Conservation (phyloP, 1,284 basidiomycete species). For the Naganishia sp. region DNA sequence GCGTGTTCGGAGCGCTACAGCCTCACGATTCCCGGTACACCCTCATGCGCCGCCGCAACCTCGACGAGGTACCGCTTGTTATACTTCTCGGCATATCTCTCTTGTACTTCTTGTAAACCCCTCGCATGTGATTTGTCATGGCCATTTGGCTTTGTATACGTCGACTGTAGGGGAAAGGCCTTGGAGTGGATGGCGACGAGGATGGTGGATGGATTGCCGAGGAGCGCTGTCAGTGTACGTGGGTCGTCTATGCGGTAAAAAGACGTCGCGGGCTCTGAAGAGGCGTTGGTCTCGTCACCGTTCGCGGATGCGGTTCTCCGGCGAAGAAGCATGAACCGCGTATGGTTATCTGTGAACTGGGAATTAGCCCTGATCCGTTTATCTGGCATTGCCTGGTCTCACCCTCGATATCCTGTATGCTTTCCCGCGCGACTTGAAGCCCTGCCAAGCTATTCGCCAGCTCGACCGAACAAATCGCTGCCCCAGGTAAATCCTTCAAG, state of each 20-base stretch:
- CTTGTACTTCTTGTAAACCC: neutral
- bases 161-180: neutral
- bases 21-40: conserved; percentile 1
- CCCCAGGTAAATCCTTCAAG: conserved; percentile 36
- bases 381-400: conserved; percentile 32
- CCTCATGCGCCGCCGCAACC: neutral
- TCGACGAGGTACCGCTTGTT: conserved; percentile 27
- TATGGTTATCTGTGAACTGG: conserved; percentile 47
- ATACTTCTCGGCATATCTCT: conserved; percentile 9
- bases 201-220: neutral
- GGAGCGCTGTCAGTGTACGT: neutral
- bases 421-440: conserved; percentile 45
- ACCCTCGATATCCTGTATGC: conserved; percentile 49
- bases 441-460: conserved; percentile 39
- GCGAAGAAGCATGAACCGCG: conserved; percentile 49
- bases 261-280: neutral
- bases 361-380: neutral
- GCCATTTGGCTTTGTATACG: neutral
- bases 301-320: neutral
- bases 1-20: neutral
- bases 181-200: conserved; percentile 17
- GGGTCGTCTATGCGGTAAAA: conserved; percentile 8
- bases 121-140: neutral
- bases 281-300: neutral
- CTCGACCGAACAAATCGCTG: conserved; percentile 49